Base-by-base conservation (phyloP, 768 basidiomycete genomes). In the Favolaschia claudopus region DNA sequence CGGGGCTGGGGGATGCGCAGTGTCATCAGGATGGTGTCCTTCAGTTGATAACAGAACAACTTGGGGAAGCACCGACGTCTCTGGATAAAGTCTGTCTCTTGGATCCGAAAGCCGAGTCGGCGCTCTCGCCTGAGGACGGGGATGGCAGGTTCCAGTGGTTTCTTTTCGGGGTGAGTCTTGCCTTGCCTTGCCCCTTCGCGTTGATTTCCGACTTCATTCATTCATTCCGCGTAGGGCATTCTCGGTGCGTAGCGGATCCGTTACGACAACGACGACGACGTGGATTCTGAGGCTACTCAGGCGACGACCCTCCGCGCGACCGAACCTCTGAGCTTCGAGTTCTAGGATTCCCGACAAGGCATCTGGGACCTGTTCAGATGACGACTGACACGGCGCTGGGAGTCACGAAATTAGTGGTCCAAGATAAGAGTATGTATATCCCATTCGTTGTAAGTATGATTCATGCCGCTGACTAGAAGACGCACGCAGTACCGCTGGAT, bases 321-420 rank as follows among this genome's bases (percentile, higher is more conserved):
- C 82, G 96, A 49, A 99, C 96, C 2, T 84, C 87, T 1, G 93
- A 96, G 70, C 84, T 99, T 32, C 89, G 96, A 28, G 82, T 81
- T 15, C 76, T 95, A 33, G 95, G 95, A 1, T 99, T 96, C 72
- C 92, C 93, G 1, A 84, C 84, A 7, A 84, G 97, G 29, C 92
- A 92, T 72, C 80, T 99, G 8, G 95, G 95, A 0, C 78, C 87
- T 2, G 80, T 94, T 1, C 97, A 99, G 74, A 99, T 99, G 97
- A 99, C 97, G 29, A 99, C 97, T 0, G 96, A 99, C 74, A 98
- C 96, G 2, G 96, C 96, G 1, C 79, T 98, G 0, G 93, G 91
- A 5, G 96, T 97, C 5, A 93, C 94, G 1, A 95, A 94, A 69
- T 74, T 85, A 5, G 89, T 96, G 15, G 88, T 95, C 0, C 73